Evolutionary conservation across 306 rosid genomes (phyloP).

Genomic region (Canavalia ensiformis): DNA sequence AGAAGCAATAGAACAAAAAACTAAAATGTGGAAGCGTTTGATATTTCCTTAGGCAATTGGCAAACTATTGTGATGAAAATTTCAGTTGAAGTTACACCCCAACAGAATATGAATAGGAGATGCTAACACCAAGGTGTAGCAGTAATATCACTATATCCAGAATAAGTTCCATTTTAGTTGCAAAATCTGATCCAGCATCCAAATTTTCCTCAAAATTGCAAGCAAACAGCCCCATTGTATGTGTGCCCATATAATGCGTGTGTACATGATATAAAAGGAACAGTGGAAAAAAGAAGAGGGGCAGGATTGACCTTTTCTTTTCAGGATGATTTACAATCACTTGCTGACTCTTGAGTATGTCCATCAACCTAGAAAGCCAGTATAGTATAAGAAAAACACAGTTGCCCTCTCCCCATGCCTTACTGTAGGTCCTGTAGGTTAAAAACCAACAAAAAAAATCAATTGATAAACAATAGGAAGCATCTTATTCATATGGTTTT

Average conservation of each 20-base stretch:
- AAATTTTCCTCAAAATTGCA: not conserved
- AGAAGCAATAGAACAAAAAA: too few species aligned
- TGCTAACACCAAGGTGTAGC: too few species aligned
- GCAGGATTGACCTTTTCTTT: constrained; percentile 60
- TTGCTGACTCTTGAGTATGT: constrained; percentile 39
- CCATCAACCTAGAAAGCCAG: not conserved
- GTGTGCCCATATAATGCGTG: not conserved
- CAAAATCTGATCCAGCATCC: constrained; percentile 11
- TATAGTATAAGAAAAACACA: not conserved
- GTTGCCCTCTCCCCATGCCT: constrained; percentile 45
- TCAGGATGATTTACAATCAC: constrained; percentile 75
- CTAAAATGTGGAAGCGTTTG: too few species aligned
- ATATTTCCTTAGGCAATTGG: too few species aligned
- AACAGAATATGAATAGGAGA: too few species aligned
- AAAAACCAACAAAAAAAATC: not conserved
- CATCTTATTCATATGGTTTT: constrained; percentile 9
- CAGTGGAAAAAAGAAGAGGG: not conserved
- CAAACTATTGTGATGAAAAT: too few species aligned
- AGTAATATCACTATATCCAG: not conserved
- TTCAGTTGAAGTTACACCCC: too few species aligned
- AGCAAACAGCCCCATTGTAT: not conserved
- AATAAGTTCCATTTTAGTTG: constrained; percentile 34
- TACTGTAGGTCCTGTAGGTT: constrained; percentile 59
- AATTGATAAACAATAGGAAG: constrained; percentile 1
- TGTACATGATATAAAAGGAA: not conserved